Base-by-base conservation (phyloP, 1,284 basidiomycete genomes). In the Schizophyllum amplum region DNA sequence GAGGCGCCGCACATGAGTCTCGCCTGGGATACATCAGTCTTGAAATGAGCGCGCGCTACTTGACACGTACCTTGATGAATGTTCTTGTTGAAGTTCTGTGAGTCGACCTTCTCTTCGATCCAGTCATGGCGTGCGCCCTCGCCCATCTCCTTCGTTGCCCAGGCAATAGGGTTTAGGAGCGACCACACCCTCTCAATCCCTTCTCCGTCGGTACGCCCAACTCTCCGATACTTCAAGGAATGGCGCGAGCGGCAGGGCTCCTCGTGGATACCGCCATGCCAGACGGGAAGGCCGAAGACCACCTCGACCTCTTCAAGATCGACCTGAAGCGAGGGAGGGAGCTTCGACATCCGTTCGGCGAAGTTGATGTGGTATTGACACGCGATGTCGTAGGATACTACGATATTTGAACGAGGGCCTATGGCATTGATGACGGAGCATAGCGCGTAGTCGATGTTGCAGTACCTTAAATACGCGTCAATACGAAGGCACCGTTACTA, bases 171-270 rank as follows among this genome's bases (percentile, higher is more conserved):
- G 60, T 73, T 70, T 5, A 60, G 55, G 4, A 53, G 58, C 0
- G 65, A 47, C 71, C 70, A 72, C 15, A 65, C 65, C 9, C 66
- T 60, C 57, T 73, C 72, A 0, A 68, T 64, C 1, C 63, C 66
- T 56, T 75, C 72, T 3, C 72, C 71, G 55, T 71, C 69, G 0
- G 69, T 72, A 15, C 65, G 59, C 0, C 67, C 71, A 42, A 67
- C n/a, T n/a, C 33, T 56, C 1, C 55, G 61, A 20, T 60, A 64
- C 52, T 64, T 61, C 9, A 67, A 54, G 1, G 61, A 64, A 47
- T 51, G 65, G 6, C 56, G 21, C 15, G n/a, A 6, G 24, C 58
- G 55, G 25, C 60, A 61, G 5, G 7, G 24, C 0, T 53, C 26
- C 2, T 24, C 57, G 33, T 61, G 60, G 1, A 33, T 33, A 2